Evolutionary conservation across 2,329 filamentous ascomycete genomes (phyloP).

Genomic region (Penicillium sp.): DNA sequence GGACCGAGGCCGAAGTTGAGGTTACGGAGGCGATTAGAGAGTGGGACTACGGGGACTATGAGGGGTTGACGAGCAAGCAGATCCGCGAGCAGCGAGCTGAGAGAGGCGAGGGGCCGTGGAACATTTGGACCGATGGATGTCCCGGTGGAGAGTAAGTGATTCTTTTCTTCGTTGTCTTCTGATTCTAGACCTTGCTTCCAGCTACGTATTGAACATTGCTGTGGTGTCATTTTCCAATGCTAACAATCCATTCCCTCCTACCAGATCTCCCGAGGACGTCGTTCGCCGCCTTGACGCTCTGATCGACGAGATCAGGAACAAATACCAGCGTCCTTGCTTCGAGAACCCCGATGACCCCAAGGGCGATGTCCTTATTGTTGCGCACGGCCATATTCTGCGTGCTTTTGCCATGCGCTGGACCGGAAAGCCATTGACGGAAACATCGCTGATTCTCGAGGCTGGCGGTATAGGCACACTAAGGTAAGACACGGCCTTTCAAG

Average conservation of each 20-base stretch:
- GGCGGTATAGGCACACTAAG: constrained; percentile 80
- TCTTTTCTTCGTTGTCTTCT: neutral
- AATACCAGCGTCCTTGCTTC: constrained; percentile 63
- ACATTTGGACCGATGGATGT: constrained; percentile 89
- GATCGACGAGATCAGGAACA: constrained; percentile 69
- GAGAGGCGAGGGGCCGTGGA: constrained; percentile 64
- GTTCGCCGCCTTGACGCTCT: constrained; percentile 69
- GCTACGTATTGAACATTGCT: neutral
- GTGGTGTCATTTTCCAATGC: neutral
- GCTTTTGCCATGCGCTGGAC: constrained; percentile 88
- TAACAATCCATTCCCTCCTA: neutral
- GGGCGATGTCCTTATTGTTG: constrained; percentile 73
- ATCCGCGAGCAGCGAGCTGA: constrained; percentile 60
- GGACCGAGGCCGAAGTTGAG: constrained; percentile 61
- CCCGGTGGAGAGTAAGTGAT: constrained; percentile 72
- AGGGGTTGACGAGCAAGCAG: constrained; percentile 70
- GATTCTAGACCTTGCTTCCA: neutral
- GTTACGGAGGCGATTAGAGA: constrained; percentile 72
- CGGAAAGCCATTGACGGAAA: constrained; percentile 68
- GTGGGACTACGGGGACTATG: constrained; percentile 87
- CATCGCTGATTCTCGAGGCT: constrained; percentile 79
- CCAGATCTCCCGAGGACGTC: constrained; percentile 69
- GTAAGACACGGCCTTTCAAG: constrained; percentile 40
- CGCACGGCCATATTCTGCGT: constrained; percentile 84
- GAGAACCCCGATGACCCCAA: constrained; percentile 50